Evolutionary conservation across 192 early-diverging fungal genomes (phyloP), one percentile per base, ranked within the genome.

Genomic region (Podila minutissima): DNA sequence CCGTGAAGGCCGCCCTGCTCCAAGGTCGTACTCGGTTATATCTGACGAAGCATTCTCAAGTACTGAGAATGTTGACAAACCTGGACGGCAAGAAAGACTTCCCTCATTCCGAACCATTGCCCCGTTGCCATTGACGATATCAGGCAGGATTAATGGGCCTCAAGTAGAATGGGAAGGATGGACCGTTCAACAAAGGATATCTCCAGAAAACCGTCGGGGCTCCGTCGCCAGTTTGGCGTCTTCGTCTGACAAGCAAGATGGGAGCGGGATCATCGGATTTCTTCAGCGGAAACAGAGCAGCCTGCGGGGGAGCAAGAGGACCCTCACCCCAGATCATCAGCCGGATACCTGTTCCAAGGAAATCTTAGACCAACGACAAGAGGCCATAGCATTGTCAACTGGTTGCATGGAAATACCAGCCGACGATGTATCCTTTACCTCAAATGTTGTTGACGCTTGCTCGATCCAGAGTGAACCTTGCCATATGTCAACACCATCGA

Each of bases 31-130:
- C 11, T 75, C 74, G 19, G 67, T 75, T 20, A 58, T 69, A 26
- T 58, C 66, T 6, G 74, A 75, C 51, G 74, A 75, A 26, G 51
- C 61, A 5, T 69, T 75, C 9, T 75, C 67, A 5, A 75, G 74
- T 59, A 58, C 37, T 6, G 67, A 69, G 28, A 69, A 75, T 22
- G 26, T 64, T 28, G 46, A 68, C 26, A 49, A 41, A n/a, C 53
- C 60, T 4, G 29, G n/a, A 4, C 28, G 58, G 3, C 59, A 62
- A 12, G 46, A 41, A 22, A 29, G 50, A 35, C 29, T 48, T 13
- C 48, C 74, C 7, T 57, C 61, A 3, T 35, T 29, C 29, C 67
- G 37, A 29, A 49, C 22, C 20, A 20, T 28, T 20, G 17, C 28
- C 24, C 6, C 37, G 17, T 4, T 33, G 49, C 61, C 11, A 19